Percentiles rank a stretch among this genome's conserved stretches.
These are phyloP conservation scores for Fusarium sp. DNA, from an alignment of 2,329 filamentous ascomycete species.

Conservation along the genomic window DNA sequence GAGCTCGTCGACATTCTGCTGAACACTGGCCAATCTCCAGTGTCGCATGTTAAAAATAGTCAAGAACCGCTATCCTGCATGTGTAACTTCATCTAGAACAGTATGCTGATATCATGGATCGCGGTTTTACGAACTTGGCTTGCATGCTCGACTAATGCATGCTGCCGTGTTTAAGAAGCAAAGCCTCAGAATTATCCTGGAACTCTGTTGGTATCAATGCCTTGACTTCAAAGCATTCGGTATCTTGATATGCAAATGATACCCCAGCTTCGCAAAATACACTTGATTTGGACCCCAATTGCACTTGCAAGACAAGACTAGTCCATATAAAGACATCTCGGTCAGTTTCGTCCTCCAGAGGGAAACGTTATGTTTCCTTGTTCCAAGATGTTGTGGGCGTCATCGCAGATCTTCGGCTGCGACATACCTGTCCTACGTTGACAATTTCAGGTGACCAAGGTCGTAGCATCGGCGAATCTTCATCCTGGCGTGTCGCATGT, in stretches of 20 bases:
- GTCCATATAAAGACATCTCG: conserved; percentile 24
- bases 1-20: not conserved
- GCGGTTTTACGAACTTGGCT: conserved; percentile 28
- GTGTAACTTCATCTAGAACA: conserved; percentile 39
- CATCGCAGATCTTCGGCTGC: conserved; percentile 34
- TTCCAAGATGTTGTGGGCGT: conserved; percentile 23
- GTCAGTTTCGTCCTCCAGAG: conserved; percentile 17
- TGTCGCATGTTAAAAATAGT: conserved; percentile 18
- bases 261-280: conserved; percentile 38
- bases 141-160: conserved; percentile 39
- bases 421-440: conserved; percentile 36
- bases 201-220: conserved; percentile 9
- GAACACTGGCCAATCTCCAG: conserved; percentile 6
- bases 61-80: conserved; percentile 9
- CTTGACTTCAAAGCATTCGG: conserved; percentile 16
- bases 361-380: conserved; percentile 20
- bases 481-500: conserved; percentile 9
- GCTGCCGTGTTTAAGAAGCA: conserved; percentile 27
- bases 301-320: conserved; percentile 43
- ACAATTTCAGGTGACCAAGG: conserved; percentile 29
- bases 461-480: conserved; percentile 14
- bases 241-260: conserved; percentile 11
- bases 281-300: conserved; percentile 37
- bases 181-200: conserved; percentile 23
- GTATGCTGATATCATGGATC: conserved; percentile 38